phyloP scores from a whole-genome alignment of 78 protist species.

The Tieghemostelium lacteum region DNA sequence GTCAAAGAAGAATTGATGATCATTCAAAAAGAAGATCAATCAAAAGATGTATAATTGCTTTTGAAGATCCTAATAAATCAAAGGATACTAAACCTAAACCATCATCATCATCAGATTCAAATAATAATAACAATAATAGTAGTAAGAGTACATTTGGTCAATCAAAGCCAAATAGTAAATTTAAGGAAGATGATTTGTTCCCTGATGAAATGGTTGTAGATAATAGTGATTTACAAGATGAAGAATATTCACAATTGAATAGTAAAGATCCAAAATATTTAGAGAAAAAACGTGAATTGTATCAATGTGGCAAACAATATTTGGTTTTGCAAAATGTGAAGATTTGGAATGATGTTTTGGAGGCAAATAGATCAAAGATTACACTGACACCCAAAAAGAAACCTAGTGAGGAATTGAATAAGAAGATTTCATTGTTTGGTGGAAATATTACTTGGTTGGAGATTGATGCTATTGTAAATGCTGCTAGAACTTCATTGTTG shows the following conservation, averaged over 20 bases:
- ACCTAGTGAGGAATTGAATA: conserved; percentile 19
- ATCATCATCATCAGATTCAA: background rate
- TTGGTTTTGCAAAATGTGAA: background rate
- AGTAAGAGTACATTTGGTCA: background rate
- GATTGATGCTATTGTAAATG: conserved; percentile 83
- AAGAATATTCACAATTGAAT: conserved; percentile 2
- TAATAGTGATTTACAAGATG: background rate
- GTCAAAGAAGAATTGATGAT: conserved; percentile 74
- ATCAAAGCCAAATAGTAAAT: conserved; percentile 11
- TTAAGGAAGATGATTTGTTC: background rate
- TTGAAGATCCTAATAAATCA: background rate
- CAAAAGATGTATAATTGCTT: background rate
- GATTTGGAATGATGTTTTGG: conserved; percentile 55
- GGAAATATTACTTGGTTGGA: conserved; percentile 77
- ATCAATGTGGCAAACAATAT: conserved; percentile 36
- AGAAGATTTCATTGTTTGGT: conserved; percentile 32
- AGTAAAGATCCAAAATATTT: conserved; percentile 17
- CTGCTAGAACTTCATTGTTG: conserved; percentile 64
- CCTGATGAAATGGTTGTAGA: conserved; percentile 11
- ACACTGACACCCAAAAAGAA: background rate
- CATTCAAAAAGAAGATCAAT: conserved; percentile 26
- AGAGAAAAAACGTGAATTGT: conserved; percentile 39
- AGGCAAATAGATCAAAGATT: conserved; percentile 20
- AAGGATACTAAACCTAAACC: background rate
- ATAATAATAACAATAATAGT: too few relatives aligned